A percentile compares a stretch with the other conserved stretches of the same genome.
phyloP scores from a whole-genome alignment of 73 alveolate genomes.

The Paramecium octaurelia region DNA sequence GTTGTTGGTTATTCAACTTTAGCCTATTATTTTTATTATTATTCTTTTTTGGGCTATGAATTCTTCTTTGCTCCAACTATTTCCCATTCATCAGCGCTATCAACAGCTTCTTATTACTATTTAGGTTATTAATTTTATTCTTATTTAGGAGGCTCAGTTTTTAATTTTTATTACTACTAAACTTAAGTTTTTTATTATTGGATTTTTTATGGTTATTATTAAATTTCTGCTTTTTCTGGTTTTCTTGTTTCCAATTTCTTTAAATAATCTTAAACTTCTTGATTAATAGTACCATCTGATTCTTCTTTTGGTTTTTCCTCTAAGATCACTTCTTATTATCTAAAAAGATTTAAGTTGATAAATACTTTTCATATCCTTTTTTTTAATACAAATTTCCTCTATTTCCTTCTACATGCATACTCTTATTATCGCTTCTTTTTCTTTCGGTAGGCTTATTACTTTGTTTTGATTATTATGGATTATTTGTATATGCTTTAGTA shows the following conservation, averaged over 20 bases:
- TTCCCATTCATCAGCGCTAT: not conserved
- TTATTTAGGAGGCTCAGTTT: not conserved
- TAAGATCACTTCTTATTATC: not conserved
- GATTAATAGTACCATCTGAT: not conserved
- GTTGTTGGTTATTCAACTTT: not conserved
- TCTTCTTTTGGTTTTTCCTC: not conserved
- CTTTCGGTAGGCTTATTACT: not conserved
- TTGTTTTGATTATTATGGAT: not conserved
- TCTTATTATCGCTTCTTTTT: conserved; percentile 38
- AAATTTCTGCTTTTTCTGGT: not conserved
- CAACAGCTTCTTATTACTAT: not conserved
- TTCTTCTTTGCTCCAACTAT: not conserved
- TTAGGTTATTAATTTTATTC: not conserved
- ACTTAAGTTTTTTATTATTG: not conserved
- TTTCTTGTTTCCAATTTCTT: not conserved
- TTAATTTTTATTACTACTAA: not conserved
- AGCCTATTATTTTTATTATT: not conserved
- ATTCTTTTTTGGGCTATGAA: not conserved
- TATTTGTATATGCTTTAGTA: not conserved
- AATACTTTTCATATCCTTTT: conserved; percentile 41
- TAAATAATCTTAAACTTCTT: not conserved
- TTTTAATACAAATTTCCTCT: conserved; percentile 15
- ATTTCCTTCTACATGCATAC: conserved; percentile 50
- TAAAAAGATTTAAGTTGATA: not conserved
- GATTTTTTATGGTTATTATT: not conserved